These are phyloP conservation scores for Pyrus bretschneideri DNA, from an alignment of 306 rosid genomes.

Conservation along the genomic window DNA sequence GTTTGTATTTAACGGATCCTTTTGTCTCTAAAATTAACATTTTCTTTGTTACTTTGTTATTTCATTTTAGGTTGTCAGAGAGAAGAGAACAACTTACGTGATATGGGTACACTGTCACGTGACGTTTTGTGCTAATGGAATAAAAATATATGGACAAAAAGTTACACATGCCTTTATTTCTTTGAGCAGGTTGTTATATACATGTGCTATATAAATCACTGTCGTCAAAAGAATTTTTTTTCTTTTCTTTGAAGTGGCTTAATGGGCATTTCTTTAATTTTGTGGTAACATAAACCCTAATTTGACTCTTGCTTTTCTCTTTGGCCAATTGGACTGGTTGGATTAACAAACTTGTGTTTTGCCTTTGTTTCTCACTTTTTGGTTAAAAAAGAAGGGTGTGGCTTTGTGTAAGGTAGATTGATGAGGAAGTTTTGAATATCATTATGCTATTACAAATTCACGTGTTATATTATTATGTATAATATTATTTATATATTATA, in stretches of 20 bases:
- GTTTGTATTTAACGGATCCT: conserved; percentile 41
- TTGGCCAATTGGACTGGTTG: not conserved
- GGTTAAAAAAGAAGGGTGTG: not conserved
- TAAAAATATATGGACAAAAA: too few relatives aligned
- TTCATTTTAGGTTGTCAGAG: not conserved
- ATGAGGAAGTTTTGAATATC: not conserved
- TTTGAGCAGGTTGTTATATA: fast-evolving
- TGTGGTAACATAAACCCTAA: not conserved
- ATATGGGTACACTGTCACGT: too few relatives aligned
- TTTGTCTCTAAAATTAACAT: not conserved
- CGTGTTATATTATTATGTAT: not conserved
- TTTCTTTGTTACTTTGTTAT: not conserved
- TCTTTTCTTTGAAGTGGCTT: not conserved
- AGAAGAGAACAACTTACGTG: too few relatives aligned
- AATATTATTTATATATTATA: too few relatives aligned
- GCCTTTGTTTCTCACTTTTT: not conserved
- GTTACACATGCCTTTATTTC: too few relatives aligned
- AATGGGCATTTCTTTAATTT: not conserved
- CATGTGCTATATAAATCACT: too few relatives aligned
- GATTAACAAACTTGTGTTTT: not conserved
- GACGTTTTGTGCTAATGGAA: too few relatives aligned
- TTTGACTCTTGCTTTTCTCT: not conserved
- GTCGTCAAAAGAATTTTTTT: fast-evolving
- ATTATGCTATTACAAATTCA: not conserved
- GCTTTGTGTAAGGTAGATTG: not conserved